Conservation (phyloP, 495 filamentous ascomycete genomes). For the Parathielavia hyrcaniae region DNA sequence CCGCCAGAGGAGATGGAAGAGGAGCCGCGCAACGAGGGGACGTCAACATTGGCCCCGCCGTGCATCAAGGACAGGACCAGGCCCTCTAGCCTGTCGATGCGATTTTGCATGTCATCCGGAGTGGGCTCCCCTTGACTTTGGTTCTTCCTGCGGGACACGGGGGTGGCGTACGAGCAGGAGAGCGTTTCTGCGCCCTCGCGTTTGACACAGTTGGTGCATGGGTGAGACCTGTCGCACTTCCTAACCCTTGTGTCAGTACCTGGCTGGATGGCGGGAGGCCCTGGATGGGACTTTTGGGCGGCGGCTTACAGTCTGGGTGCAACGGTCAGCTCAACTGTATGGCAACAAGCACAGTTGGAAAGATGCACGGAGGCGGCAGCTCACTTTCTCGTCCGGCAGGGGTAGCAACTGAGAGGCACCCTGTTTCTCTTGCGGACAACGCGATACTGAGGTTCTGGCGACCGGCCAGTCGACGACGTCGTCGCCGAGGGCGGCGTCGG, state of each 20-base stretch:
- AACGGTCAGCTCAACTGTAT: constrained; percentile 20
- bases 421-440: constrained; percentile 92
- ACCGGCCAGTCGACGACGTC: constrained; percentile 65
- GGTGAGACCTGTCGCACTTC: constrained; percentile 90
- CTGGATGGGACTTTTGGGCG: neutral
- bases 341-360: constrained; percentile 5
- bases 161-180: constrained; percentile 85
- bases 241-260: constrained; percentile 13
- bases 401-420: constrained; percentile 88
- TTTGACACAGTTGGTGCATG: constrained; percentile 94
- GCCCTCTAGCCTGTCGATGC: constrained; percentile 94
- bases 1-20: constrained; percentile 53
- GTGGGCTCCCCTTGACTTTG: constrained; percentile 54
- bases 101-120: constrained; percentile 98
- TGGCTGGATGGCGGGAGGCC: neutral
- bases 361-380: constrained; percentile 26
- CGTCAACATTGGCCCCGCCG: constrained; percentile 57
- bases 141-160: constrained; percentile 69
- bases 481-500: constrained; percentile 88
- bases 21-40: constrained; percentile 28
- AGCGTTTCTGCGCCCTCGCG: constrained; percentile 63
- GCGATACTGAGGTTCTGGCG: constrained; percentile 79
- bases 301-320: constrained; percentile 31
- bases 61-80: constrained; percentile 95
- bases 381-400: constrained; percentile 93